Base-by-base conservation (phyloP, 441 rosid species). In the Populus hybrid region DNA sequence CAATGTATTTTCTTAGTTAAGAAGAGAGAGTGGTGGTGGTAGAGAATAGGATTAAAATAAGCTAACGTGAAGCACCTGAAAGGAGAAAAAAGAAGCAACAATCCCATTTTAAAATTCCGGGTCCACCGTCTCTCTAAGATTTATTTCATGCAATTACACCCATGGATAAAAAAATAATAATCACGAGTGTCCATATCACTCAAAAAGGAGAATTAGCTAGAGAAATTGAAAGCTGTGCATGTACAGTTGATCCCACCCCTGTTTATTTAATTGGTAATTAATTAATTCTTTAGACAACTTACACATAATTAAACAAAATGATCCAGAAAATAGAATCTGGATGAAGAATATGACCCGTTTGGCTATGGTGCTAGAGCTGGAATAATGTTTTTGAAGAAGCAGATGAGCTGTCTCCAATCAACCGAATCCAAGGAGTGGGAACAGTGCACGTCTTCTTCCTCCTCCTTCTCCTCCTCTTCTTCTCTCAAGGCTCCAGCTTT, bases 41-140 rank as follows among this genome's bases (percentile, higher is more conserved):
- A 68, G 53, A 4, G 61, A 40, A 36, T 0, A 1, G 32, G 7
- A 59, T 73, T 80, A 79, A 79, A 79, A 73, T 79, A 80, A 73
- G 30, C 9, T 63, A 79, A 79, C 81, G 80, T 80, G 81, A 76
- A 78, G 70, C 89, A 80, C 80, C 85, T 81, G 86, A 74, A 69
- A 14, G 19, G 67, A 42, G 21, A 71, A 76, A 75, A 50, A 63
- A 7, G 63, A 6, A 24, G 67, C 75, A 67, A 67, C 79, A 42
- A 40, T 79, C 86, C 73, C 38, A 5, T 61, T 71, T 73, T 35
- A 18, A 18, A 30, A 28, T 1, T 8, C 0, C 11, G 28, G 7
- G 46, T 24, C 73, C 53, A 4, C 36, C 3, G 64, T 14, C 26
- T 8, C 5, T 1, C 50, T 23, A 10, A 53, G 18, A 12, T 19